Conservation (phyloP, 257 asterid genomes). For the Perilla frutescens region DNA sequence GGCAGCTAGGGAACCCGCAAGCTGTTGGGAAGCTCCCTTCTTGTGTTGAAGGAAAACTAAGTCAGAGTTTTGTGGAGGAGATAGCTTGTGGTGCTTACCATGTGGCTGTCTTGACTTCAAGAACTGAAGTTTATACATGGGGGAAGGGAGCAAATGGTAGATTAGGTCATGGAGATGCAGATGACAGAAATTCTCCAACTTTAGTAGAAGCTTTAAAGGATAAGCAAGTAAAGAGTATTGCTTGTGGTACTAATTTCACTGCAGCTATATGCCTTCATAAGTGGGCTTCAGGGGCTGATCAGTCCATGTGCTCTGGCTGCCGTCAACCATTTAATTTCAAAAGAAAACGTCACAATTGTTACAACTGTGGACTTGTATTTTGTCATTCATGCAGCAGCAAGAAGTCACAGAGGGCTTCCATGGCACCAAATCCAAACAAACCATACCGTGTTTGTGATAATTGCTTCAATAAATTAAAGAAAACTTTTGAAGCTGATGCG, state of each 20-base stretch:
- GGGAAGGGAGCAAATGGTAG: conserved; percentile 96
- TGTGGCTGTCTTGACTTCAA: conserved; percentile 84
- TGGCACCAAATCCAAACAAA: conserved; percentile 93
- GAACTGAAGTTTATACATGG: conserved; percentile 95
- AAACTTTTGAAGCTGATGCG: conserved; percentile 65
- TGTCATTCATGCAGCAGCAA: conserved; percentile 95
- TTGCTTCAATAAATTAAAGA: conserved; percentile 77
- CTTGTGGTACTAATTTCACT: conserved; percentile 90
- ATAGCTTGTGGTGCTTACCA: conserved; percentile 96
- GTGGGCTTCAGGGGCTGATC: conserved; percentile 91
- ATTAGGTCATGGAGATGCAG: conserved; percentile 89
- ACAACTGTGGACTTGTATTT: conserved; percentile 90
- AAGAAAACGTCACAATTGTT: conserved; percentile 94
- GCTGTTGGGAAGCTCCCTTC: conserved; percentile 85
- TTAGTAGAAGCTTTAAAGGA: conserved; percentile 86
- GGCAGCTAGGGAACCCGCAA: conserved; percentile 87
- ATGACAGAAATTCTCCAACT: conserved; percentile 78
- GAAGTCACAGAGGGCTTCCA: conserved; percentile 88
- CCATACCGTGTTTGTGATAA: conserved; percentile 90
- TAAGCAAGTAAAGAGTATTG: conserved; percentile 90
- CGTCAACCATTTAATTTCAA: conserved; percentile 85
- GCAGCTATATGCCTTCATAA: conserved; percentile 91
- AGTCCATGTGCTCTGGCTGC: conserved; percentile 95
- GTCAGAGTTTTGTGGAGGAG: conserved; percentile 79
- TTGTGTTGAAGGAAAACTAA: conserved; percentile 83